phyloP scores from a whole-genome alignment of 495 filamentous ascomycete species.

The Trichoderma parareesei region DNA sequence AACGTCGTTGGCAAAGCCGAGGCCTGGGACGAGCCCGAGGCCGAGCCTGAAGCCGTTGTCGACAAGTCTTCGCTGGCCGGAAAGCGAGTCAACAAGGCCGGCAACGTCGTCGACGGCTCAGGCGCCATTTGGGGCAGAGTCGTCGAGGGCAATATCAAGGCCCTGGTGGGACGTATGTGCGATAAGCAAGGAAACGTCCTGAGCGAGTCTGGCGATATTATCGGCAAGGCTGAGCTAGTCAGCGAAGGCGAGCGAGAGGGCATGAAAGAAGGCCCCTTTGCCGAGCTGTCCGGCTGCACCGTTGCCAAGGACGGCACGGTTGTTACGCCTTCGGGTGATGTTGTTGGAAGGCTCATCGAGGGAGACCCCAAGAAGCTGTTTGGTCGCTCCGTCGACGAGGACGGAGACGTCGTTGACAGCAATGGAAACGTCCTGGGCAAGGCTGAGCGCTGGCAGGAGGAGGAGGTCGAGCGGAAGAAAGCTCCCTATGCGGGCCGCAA shows the following conservation, averaged over 20 bases:
- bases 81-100: conserved; percentile 77
- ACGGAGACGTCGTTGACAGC: conserved; percentile 74
- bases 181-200: conserved; percentile 76
- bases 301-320: conserved; percentile 75
- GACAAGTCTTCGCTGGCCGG: conserved; percentile 69
- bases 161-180: conserved; percentile 70
- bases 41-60: conserved; percentile 38
- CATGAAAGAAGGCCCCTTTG: conserved; percentile 70
- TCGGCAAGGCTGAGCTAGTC: conserved; percentile 73
- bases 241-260: conserved; percentile 58
- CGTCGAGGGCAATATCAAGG: conserved; percentile 60
- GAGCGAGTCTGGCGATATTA: conserved; percentile 69
- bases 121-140: conserved; percentile 73
- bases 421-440: conserved; percentile 75
- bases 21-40: conserved; percentile 48
- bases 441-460: conserved; percentile 75
- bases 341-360: conserved; percentile 65
- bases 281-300: conserved; percentile 61
- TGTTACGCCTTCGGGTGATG: conserved; percentile 48
- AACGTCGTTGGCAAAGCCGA: conserved; percentile 73
- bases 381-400: conserved; percentile 71
- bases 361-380: conserved; percentile 65
- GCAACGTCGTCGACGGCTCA: conserved; percentile 68
- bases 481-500: conserved; percentile 61
- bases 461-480: conserved; percentile 56